phyloP scores from a whole-genome alignment of 345 rosid species.

The Pistacia atlantica region DNA sequence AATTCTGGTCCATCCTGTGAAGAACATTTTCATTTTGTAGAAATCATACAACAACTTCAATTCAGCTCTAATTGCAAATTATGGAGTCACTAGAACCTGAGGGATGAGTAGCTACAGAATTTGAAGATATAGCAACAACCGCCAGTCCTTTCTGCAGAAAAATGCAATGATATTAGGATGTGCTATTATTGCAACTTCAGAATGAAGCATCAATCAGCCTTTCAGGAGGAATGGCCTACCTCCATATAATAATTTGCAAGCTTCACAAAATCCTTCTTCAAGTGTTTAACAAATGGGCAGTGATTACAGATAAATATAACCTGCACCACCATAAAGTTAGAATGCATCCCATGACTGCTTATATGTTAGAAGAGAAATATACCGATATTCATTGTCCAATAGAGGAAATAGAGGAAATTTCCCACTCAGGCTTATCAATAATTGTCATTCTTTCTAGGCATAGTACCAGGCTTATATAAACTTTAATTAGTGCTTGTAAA shows the following conservation, averaged over 20 bases:
- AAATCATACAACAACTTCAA: constrained; percentile 29
- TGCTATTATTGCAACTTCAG: neutral
- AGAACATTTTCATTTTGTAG: constrained; percentile 24
- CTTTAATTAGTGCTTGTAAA: neutral
- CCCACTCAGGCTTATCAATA: neutral
- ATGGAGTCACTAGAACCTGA: constrained; percentile 58
- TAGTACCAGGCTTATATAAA: neutral
- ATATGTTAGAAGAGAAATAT: neutral
- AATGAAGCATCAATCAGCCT: constrained; percentile 16
- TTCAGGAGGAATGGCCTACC: constrained; percentile 42
- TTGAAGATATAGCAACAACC: constrained; percentile 89
- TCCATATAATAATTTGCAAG: constrained; percentile 73
- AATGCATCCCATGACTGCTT: neutral
- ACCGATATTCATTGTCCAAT: neutral
- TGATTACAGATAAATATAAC: constrained; percentile 93
- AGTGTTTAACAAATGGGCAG: constrained; percentile 91
- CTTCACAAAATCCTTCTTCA: constrained; percentile 82
- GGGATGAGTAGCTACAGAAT: constrained; percentile 80
- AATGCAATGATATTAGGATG: constrained; percentile 14
- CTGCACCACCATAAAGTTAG: constrained; percentile 34
- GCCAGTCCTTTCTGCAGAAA: constrained; percentile 84
- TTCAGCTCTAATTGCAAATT: constrained; percentile 36
- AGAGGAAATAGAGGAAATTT: neutral
- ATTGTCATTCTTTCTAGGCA: neutral
- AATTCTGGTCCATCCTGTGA: constrained; percentile 90